These are phyloP conservation scores for Lecanosticta acicola DNA, from an alignment of 2,329 filamentous ascomycete species.

Conservation along the genomic window DNA sequence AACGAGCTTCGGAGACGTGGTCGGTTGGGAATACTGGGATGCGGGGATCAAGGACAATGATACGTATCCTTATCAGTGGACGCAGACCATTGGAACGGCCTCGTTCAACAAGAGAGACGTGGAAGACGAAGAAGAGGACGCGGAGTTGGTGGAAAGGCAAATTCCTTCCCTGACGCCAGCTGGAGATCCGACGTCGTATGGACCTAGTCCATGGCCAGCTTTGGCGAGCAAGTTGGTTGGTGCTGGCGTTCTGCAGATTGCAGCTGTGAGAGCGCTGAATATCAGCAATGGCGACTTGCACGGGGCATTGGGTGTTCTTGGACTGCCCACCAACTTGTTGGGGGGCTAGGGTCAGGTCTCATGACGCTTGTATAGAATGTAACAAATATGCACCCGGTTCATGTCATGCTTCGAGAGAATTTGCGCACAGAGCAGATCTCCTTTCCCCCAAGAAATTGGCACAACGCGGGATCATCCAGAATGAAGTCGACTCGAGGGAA, in stretches of 20 bases:
- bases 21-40: constrained; percentile 30
- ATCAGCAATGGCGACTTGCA: constrained; percentile 13
- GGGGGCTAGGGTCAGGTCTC: no score
- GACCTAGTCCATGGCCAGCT: constrained; percentile 21
- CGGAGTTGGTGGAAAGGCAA: constrained; percentile 1
- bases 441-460: no score
- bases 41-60: constrained; percentile 16
- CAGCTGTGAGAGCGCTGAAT: constrained; percentile 16
- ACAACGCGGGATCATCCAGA: no score
- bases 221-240: constrained; percentile 11
- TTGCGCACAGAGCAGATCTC: no score
- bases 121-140: not conserved
- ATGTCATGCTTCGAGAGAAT: no score
- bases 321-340: constrained; percentile 1
- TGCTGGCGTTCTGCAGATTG: constrained; percentile 9
- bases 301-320: constrained; percentile 10
- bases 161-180: constrained; percentile 6
- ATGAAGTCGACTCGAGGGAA: no score
- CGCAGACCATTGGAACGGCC: constrained; percentile 12
- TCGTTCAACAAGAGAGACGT: constrained; percentile 11
- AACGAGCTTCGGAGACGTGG: constrained; percentile 19
- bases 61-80: constrained; percentile 18
- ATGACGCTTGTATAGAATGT: no score
- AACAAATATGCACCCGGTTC: no score
- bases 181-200: constrained; percentile 1